Percentiles rank a stretch among this genome's conserved stretches.
phyloP scores from a whole-genome alignment of 164 flowering plant genomes.

The Magnolia changhungtana region DNA sequence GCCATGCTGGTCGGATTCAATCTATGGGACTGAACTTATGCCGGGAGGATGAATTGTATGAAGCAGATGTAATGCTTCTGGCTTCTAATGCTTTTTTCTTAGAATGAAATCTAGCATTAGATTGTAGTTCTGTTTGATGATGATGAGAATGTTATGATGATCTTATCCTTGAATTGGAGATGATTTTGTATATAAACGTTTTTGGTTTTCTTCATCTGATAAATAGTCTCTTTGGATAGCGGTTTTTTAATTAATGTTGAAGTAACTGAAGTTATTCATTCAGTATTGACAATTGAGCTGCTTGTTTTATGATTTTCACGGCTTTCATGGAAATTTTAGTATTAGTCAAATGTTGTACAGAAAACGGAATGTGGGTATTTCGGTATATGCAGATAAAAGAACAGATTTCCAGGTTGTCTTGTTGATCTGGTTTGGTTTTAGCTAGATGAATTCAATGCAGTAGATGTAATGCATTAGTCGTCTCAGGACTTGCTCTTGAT shows the following conservation, averaged over 20 bases:
- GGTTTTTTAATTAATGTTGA: background rate
- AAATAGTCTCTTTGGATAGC: too few species aligned
- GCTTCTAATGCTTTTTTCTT: background rate
- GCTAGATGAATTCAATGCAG: too few species aligned
- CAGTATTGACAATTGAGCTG: background rate
- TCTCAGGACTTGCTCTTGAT: too few species aligned
- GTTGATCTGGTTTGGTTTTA: too few species aligned
- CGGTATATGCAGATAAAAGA: background rate
- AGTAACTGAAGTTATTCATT: background rate
- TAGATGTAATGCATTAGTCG: too few species aligned
- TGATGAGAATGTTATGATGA: background rate
- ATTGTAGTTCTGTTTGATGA: slow-evolving; percentile 1
- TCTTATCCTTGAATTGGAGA: background rate
- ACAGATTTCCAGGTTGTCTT: too few species aligned
- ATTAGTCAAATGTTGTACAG: background rate
- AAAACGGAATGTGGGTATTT: background rate
- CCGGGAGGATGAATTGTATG: background rate
- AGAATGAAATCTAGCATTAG: background rate
- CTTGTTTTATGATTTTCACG: background rate
- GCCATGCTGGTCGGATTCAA: background rate
- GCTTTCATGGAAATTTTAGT: background rate
- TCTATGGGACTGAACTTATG: background rate
- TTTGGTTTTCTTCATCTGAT: background rate
- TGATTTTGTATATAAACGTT: slow-evolving; percentile 7
- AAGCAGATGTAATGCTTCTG: background rate